Evolutionary conservation across 768 basidiomycete genomes (phyloP), one percentile per base, ranked within the genome.

Genomic region (Galerina sulciceps): DNA sequence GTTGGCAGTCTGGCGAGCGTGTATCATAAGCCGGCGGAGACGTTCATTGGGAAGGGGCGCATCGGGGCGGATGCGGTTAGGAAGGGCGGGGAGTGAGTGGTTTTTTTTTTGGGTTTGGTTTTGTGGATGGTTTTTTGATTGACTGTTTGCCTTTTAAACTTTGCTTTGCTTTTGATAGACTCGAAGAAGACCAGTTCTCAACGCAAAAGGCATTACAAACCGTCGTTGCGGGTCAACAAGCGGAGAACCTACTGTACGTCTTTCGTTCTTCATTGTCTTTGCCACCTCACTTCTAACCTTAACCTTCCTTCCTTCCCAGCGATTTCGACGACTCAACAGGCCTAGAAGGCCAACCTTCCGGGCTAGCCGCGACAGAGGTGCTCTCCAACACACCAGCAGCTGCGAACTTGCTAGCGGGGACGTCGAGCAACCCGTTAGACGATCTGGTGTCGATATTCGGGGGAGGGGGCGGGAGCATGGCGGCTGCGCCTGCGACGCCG

Each of bases 11-110:
- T 99, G 17, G 93, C 94, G 5, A 96, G 94, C 69, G 94, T 96
- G 2, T 99, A 99, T 70, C 97, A 99, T 77, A 98, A 97, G 73
- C 97, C 97, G 0, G 88, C 88, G 36, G 93, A 94, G 70, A 98
- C 97, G 0, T 99, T 99, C 67, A 86, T 99, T 55, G 97, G 96
- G 0, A 87, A 87, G 63, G 96, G 97, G 8, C 83, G 96, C 47
- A 80, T 98, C 56, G 90, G 94, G 8, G 92, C 87, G 0, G 93
- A 95, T 64, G 79, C 90, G 6, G 79, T 96, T 64, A 85, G 86
- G 62, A 88, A 82, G 73, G 85, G 78, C 55, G 65, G 73, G 54
- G 88, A 88, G 87, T 89, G 58, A 37, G 87, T 77, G 26, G 26
- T 57, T 26, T 57, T 51, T 22, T 50, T 6, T 26, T 26, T 6